Conservation (phyloP, 306 rosid genomes). For the Astragalus glycyphyllos region DNA sequence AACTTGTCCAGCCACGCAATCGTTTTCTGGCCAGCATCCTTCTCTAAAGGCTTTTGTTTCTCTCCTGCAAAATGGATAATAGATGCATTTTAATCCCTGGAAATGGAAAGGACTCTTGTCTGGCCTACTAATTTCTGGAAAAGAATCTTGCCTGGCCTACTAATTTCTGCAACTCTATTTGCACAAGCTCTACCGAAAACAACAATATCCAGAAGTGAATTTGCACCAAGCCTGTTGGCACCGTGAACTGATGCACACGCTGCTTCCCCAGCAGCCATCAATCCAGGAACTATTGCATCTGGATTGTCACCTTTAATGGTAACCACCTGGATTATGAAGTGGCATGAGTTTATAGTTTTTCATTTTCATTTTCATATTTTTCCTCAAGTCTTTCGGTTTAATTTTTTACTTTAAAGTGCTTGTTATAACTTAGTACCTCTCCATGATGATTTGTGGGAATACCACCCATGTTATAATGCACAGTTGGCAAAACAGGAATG, state of each 20-base stretch:
- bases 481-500: conserved; percentile 96
- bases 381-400: conserved; percentile 2
- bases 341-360: conserved; percentile 10
- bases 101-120: conserved; percentile 51
- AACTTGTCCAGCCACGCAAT: conserved; percentile 95
- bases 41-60: conserved; percentile 87
- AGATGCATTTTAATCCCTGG: conserved; percentile 4
- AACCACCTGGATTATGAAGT: conserved; percentile 61
- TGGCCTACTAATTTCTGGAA: conserved; percentile 51
- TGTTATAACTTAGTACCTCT: conserved; percentile 62
- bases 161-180: conserved; percentile 86
- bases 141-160: conserved; percentile 70
- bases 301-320: conserved; percentile 74
- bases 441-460: conserved; percentile 92
- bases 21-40: conserved; percentile 87
- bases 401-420: background rate
- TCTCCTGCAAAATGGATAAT: conserved; percentile 62
- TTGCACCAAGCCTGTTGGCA: conserved; percentile 94
- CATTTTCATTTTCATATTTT: background rate
- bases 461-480: conserved; percentile 99
- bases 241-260: conserved; percentile 98
- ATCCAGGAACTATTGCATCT: conserved; percentile 76
- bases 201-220: conserved; percentile 93
- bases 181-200: conserved; percentile 97
- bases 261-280: conserved; percentile 96